These are phyloP conservation scores for Geosmithia flava DNA, from an alignment of 2,329 filamentous ascomycete species.

Conservation along the genomic window DNA sequence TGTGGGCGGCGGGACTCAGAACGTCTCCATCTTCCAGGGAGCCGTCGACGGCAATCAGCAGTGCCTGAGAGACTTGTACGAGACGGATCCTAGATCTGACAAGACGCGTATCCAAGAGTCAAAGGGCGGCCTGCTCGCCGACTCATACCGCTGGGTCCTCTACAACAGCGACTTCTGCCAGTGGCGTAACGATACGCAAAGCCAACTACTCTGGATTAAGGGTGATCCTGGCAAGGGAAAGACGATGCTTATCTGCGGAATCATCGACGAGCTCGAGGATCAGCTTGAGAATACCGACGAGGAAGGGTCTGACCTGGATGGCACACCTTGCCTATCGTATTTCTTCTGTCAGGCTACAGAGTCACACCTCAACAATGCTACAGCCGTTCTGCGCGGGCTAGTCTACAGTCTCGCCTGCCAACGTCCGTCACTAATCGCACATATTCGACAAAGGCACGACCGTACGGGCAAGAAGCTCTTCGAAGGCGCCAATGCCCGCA, in stretches of 20 bases:
- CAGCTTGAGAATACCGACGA: background rate
- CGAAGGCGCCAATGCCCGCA: slow-evolving; percentile 22
- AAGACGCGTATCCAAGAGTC: slow-evolving; percentile 6
- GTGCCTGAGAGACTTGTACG: no score
- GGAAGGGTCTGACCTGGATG: background rate
- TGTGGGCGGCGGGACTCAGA: no score
- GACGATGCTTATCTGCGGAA: slow-evolving; percentile 25
- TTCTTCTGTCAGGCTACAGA: slow-evolving; percentile 31
- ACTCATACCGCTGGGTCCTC: slow-evolving; percentile 21
- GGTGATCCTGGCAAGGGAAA: slow-evolving; percentile 29
- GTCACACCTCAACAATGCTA: slow-evolving; percentile 21
- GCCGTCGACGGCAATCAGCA: no score
- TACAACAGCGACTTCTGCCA: slow-evolving; percentile 10
- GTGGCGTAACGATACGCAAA: slow-evolving; percentile 3
- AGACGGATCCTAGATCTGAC: slow-evolving; percentile 1
- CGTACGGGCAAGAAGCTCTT: slow-evolving; percentile 20
- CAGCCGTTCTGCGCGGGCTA: slow-evolving; percentile 25
- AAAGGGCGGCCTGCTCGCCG: slow-evolving; percentile 19
- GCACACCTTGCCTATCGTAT: slow-evolving; percentile 1
- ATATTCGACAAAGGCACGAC: slow-evolving; percentile 20
- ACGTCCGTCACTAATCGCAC: slow-evolving; percentile 16
- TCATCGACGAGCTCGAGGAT: slow-evolving; percentile 8
- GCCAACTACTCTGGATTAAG: slow-evolving; percentile 22
- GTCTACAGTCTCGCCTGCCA: slow-evolving; percentile 23
- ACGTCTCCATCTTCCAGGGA: no score